Evolutionary conservation across 768 basidiomycete genomes (phyloP), one percentile per base, ranked within the genome.

Genomic region (Dioszegia aurantiaca): DNA sequence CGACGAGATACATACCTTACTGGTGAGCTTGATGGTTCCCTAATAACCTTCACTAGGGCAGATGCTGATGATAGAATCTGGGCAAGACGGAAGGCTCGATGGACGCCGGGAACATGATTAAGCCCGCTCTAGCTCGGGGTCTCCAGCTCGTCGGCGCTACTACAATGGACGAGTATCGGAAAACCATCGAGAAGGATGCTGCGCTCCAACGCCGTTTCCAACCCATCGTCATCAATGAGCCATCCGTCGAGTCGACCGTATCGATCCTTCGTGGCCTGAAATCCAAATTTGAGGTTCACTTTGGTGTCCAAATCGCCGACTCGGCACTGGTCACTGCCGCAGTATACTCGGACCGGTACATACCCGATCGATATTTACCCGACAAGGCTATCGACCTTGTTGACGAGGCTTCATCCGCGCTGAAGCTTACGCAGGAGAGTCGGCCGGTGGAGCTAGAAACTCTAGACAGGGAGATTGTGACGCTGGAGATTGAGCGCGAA

Each of bases 71-170:
- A 17, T 23, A 64, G 60, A 88, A 91, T 55, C 82, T 94, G 6
- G 91, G 91, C 0, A 93, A 93, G 75, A 82, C 88, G 0, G 91
- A 93, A 78, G 91, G 91, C 23, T 89, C 88, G 62, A 86, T 94
- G 59, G 90, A 93, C 65, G 91, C 88, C 1, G 90, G 90, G 0
- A 76, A 77, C 49, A 91, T 92, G 89, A 91, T 92, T 67, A 93
- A 91, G 69, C 90, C 90, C 28, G 88, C 90, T 0, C 81, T 93
- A 1, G 91, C 90, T 5, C 80, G 90, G 33, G 91, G 91, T 5
- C 78, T 94, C 8, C 87, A 89, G 69, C 84, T 93, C 1, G 88
- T 94, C 4, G 90, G 91, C 19, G 91, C 91, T 0, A 94, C 90
- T 0, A 93, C 91, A 11, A 85, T 88, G 40, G 89, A 92, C 62